Percentiles rank a stretch among this genome's conserved stretches.
phyloP scores from a whole-genome alignment of 345 rosid genomes.

The Gossypium mustelinum region DNA sequence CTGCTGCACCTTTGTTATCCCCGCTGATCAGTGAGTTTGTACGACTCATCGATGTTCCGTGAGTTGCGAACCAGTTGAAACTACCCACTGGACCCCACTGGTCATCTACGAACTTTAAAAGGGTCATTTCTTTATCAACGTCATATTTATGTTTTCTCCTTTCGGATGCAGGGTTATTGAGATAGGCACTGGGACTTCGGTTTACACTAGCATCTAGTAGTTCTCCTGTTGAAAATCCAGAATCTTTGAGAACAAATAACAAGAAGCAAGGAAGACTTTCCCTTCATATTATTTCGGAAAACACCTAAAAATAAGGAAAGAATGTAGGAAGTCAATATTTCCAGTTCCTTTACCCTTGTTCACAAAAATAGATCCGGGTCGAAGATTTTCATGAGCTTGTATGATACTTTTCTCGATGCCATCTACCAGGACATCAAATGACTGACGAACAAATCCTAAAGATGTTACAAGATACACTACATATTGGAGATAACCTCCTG shows the following conservation, averaged over 20 bases:
- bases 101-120: conserved; percentile 84
- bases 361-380: conserved; percentile 71
- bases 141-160: conserved; percentile 68
- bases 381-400: conserved; percentile 90
- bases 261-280: too few species aligned
- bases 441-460: conserved; percentile 90
- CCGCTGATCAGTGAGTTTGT: conserved; percentile 93
- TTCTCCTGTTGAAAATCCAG: conserved; percentile 51
- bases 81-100: conserved; percentile 95
- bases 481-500: conserved; percentile 97
- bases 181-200: conserved; percentile 99
- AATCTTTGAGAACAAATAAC: too few species aligned
- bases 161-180: conserved; percentile 77
- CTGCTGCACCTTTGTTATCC: conserved; percentile 98
- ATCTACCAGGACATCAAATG: conserved; percentile 91
- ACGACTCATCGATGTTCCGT: conserved; percentile 98
- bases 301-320: background rate
- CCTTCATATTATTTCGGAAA: too few species aligned
- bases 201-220: conserved; percentile 82
- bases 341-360: conserved; percentile 53
- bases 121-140: conserved; percentile 96
- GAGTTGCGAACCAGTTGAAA: conserved; percentile 98
- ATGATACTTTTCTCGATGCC: conserved; percentile 88
- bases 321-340: conserved; percentile 2
- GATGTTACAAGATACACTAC: conserved; percentile 83